Conservation (phyloP, 495 filamentous ascomycete genomes). For the Penicillium lividum region DNA sequence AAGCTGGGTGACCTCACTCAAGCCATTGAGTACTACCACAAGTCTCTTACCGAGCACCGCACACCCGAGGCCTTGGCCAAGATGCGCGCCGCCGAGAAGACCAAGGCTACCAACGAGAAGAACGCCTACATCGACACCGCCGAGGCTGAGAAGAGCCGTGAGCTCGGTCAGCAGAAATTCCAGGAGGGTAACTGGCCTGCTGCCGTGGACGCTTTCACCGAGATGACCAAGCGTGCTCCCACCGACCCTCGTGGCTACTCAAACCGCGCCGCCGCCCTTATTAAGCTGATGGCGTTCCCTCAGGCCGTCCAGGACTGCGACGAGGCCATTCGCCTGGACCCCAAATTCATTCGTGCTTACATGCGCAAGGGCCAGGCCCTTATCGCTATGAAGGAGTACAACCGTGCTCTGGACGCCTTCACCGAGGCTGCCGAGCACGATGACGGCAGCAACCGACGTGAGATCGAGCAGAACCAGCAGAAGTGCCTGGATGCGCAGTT, state of each 20-base stretch:
- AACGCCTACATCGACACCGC: constrained; percentile 83
- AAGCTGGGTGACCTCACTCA: constrained; percentile 77
- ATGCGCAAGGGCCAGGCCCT: constrained; percentile 91
- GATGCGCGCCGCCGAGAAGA: constrained; percentile 89
- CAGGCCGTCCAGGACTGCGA: constrained; percentile 92
- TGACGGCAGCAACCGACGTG: constrained; percentile 72
- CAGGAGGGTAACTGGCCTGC: constrained; percentile 96
- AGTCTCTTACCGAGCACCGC: constrained; percentile 92
- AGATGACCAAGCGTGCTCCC: constrained; percentile 96
- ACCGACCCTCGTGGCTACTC: constrained; percentile 93
- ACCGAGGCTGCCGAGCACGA: constrained; percentile 78
- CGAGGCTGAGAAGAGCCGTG: constrained; percentile 93
- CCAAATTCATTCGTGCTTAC: constrained; percentile 92
- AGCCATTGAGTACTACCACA: constrained; percentile 89
- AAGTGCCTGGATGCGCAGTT: constrained; percentile 94
- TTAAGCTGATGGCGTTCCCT: constrained; percentile 95
- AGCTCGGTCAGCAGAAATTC: constrained; percentile 93
- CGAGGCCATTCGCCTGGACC: constrained; percentile 83
- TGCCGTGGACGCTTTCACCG: constrained; percentile 90
- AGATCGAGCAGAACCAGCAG: constrained; percentile 92
- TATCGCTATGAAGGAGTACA: constrained; percentile 97
- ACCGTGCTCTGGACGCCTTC: constrained; percentile 86
- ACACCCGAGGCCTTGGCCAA: constrained; percentile 92
- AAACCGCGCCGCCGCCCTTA: constrained; percentile 94
- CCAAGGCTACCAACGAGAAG: constrained; percentile 73